Conservation (phyloP, 106 monocot species). For the Iris macrosiphon region DNA sequence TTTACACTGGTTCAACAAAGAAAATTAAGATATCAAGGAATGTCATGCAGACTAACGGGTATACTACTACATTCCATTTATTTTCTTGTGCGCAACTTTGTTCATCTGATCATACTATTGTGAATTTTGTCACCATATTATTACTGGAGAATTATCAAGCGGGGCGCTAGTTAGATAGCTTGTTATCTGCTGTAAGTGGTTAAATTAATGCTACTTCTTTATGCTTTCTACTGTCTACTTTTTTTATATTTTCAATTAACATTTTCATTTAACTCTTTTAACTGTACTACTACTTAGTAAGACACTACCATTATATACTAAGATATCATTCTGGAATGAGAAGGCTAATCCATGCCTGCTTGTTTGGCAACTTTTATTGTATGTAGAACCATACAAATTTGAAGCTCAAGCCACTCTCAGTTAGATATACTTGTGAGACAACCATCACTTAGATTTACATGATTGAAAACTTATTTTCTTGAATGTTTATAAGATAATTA, state of each 20-base stretch:
- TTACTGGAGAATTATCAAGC: background rate
- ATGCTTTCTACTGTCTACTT: too few relatives aligned
- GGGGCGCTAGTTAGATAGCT: background rate
- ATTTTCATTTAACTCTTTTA: too few relatives aligned
- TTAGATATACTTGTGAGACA: background rate
- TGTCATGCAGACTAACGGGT: constrained; percentile 40
- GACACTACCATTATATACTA: too few relatives aligned
- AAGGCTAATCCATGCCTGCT: too few relatives aligned
- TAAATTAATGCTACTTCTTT: background rate
- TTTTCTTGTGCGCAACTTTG: background rate
- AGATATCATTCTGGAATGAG: too few relatives aligned
- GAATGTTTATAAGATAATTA: background rate
- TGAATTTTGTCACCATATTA: background rate
- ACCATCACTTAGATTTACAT: background rate
- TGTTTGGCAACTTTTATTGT: too few relatives aligned
- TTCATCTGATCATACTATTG: background rate
- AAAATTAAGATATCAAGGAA: constrained; percentile 78
- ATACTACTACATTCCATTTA: background rate
- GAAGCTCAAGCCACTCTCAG: background rate
- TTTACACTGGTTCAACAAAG: constrained; percentile 49
- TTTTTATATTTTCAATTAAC: too few relatives aligned
- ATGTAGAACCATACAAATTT: background rate
- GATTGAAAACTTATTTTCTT: background rate
- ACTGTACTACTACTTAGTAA: too few relatives aligned
- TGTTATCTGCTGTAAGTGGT: background rate